These are phyloP conservation scores for Aspergillaceae sp. DNA, from an alignment of 2,329 filamentous ascomycete genomes.

Conservation along the genomic window DNA sequence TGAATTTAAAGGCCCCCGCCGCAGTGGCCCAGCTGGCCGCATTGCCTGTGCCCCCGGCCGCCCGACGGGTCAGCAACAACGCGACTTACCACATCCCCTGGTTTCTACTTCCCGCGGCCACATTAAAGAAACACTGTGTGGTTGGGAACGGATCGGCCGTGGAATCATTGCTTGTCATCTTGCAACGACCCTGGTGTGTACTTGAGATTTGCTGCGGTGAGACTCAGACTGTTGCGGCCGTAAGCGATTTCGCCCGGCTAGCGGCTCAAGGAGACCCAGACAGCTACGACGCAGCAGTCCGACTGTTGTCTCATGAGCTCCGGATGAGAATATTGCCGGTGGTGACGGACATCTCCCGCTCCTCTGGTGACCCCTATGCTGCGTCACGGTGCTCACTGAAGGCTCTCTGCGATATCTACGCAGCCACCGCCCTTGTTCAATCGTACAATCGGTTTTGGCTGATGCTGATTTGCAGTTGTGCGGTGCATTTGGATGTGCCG, in stretches of 20 bases:
- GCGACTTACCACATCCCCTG: constrained; percentile 5
- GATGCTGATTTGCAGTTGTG: constrained; percentile 7
- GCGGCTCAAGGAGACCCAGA: constrained; percentile 3
- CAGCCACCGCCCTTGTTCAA: constrained; percentile 1
- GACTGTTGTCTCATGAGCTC: constrained; percentile 8
- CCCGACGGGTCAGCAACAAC: not conserved
- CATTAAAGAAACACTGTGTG: constrained; percentile 9
- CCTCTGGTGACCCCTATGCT: not conserved
- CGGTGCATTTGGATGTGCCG: constrained; percentile 6
- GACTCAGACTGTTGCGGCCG: constrained; percentile 3
- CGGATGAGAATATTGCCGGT: not conserved
- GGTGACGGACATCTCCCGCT: not conserved
- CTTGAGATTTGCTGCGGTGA: constrained; percentile 12
- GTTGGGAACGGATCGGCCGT: constrained; percentile 5
- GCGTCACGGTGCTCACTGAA: not conserved
- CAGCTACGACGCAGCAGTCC: constrained; percentile 6
- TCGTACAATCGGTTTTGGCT: constrained; percentile 12
- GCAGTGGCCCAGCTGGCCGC: constrained; percentile 1
- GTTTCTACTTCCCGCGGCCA: constrained; percentile 11
- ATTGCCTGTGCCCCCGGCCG: constrained; percentile 1
- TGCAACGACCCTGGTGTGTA: constrained; percentile 15
- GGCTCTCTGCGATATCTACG: constrained; percentile 3
- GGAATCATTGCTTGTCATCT: constrained; percentile 9
- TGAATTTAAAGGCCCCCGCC: not conserved
- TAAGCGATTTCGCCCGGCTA: constrained; percentile 2